phyloP scores from a whole-genome alignment of 495 filamentous ascomycete genomes.

The Penicillium argentinense region DNA sequence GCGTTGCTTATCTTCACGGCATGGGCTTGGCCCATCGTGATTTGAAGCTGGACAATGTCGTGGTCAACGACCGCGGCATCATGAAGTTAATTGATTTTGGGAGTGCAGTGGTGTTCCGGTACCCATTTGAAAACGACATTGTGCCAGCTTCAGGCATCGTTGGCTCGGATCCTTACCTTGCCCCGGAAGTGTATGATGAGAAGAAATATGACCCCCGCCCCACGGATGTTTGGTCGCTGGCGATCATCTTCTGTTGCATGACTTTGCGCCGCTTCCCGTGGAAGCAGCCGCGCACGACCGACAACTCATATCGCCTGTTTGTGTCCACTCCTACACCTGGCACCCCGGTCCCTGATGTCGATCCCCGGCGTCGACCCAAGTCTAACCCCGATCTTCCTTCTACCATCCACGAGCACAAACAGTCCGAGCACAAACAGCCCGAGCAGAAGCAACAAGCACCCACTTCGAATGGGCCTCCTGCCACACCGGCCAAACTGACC shows the following conservation, averaged over 20 bases:
- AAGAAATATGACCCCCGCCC: constrained; percentile 92
- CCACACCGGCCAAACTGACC: constrained; percentile 12
- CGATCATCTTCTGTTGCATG: constrained; percentile 99
- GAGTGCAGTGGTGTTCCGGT: constrained; percentile 93
- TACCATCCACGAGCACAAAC: constrained; percentile 27
- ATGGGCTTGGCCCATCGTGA: constrained; percentile 96
- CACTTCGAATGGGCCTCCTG: constrained; percentile 10
- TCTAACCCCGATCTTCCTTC: constrained; percentile 38
- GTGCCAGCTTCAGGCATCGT: constrained; percentile 93
- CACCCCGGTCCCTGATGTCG: constrained; percentile 47
- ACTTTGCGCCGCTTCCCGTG: constrained; percentile 92
- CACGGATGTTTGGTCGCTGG: constrained; percentile 95
- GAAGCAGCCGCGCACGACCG: constrained; percentile 89
- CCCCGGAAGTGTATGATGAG: constrained; percentile 94
- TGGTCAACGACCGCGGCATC: constrained; percentile 95
- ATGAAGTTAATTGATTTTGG: constrained; percentile 99
- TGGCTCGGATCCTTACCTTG: constrained; percentile 95
- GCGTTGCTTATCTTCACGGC: constrained; percentile 95
- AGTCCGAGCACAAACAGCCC: not conserved
- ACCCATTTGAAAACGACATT: constrained; percentile 93
- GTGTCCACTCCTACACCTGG: constrained; percentile 67
- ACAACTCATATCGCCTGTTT: constrained; percentile 95
- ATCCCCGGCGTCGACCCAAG: constrained; percentile 40
- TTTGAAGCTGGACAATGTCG: constrained; percentile 96
- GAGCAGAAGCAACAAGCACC: constrained; percentile 6